Conservation (phyloP, 306 rosid species). For the Erythrophleum fordii region DNA sequence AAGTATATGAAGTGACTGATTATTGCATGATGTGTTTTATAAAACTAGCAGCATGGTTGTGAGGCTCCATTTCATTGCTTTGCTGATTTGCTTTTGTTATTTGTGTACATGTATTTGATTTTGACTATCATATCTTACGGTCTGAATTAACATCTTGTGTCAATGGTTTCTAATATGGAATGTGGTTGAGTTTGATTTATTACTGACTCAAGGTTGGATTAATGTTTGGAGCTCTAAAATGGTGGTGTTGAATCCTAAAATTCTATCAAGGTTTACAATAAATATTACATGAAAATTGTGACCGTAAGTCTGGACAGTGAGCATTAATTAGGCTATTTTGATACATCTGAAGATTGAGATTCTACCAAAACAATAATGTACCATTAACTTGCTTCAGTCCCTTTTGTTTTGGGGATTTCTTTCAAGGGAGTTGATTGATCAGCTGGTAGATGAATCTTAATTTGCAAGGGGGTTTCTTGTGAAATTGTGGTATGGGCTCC, state of each 20-base stretch:
- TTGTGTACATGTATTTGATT: conserved; percentile 22
- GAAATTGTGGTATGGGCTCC: background rate
- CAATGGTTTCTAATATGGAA: background rate
- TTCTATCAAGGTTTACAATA: background rate
- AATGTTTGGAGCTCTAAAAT: conserved; percentile 1
- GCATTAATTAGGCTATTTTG: background rate
- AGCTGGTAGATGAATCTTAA: background rate
- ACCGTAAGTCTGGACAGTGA: background rate
- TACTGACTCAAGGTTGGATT: background rate
- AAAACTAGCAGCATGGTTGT: conserved; percentile 5
- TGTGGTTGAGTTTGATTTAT: conserved; percentile 4
- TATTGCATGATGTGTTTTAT: background rate
- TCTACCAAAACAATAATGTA: background rate
- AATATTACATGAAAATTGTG: background rate
- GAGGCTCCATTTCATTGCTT: conserved; percentile 2
- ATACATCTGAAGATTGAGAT: background rate
- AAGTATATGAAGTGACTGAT: conserved; percentile 9
- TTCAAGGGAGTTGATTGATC: background rate
- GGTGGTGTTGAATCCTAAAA: background rate
- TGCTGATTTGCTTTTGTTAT: background rate
- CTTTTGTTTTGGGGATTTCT: background rate
- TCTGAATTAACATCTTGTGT: background rate
- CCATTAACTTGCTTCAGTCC: background rate
- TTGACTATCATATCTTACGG: background rate
- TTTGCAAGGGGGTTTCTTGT: background rate